Conservation (phyloP, 2,329 filamentous ascomycete genomes). For the Sporothrix brasiliensis region DNA sequence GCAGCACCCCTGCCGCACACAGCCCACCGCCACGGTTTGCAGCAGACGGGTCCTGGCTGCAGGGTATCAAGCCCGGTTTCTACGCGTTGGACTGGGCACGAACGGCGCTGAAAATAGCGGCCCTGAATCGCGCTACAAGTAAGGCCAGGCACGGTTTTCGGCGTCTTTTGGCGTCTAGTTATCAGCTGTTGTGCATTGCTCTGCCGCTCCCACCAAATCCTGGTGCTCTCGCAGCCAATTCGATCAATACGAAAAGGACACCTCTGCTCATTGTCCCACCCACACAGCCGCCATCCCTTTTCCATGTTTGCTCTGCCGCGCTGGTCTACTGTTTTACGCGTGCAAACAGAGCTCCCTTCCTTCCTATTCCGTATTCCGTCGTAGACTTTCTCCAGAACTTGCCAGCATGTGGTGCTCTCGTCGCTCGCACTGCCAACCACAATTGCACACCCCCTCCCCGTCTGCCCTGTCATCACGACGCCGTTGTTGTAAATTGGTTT, state of each 20-base stretch:
- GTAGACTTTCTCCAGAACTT: background rate
- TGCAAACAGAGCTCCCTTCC: slow-evolving; percentile 17
- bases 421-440: slow-evolving; percentile 13
- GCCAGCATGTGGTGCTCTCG: background rate
- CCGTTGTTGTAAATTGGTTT: background rate
- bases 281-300: slow-evolving; percentile 21
- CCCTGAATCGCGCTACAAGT: background rate
- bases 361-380: background rate
- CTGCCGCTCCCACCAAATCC: background rate
- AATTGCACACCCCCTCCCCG: background rate
- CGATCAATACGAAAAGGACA: slow-evolving; percentile 32
- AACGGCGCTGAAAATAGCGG: slow-evolving; percentile 11
- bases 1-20: slow-evolving; percentile 15
- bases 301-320: slow-evolving; percentile 19
- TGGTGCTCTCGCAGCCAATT: background rate
- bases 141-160: background rate
- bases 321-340: slow-evolving; percentile 22
- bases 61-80: slow-evolving; percentile 16
- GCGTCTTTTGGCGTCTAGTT: background rate
- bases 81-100: slow-evolving; percentile 2
- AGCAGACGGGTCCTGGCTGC: background rate
- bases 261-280: slow-evolving; percentile 21
- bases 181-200: background rate
- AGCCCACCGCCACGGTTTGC: slow-evolving; percentile 12
- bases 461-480: slow-evolving; percentile 19